A percentile compares a stretch with the other conserved stretches of the same genome.
These are phyloP conservation scores for Botryosphaeria dothidea DNA, from an alignment of 2,329 filamentous ascomycete species.

Conservation along the genomic window DNA sequence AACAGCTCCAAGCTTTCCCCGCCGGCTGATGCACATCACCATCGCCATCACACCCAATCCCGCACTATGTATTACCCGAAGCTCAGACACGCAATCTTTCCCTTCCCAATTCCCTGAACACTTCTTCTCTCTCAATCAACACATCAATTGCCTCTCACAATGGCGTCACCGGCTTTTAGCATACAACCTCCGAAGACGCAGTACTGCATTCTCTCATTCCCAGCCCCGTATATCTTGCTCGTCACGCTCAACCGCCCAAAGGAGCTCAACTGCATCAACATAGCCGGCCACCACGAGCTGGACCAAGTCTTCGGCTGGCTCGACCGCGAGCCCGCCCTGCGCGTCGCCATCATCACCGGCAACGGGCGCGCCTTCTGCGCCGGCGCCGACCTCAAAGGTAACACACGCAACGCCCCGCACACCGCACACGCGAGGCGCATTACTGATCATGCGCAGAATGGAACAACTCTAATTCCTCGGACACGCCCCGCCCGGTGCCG, in stretches of 20 bases:
- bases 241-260: constrained; percentile 23
- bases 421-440: too few relatives aligned
- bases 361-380: constrained; percentile 24
- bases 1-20: constrained; percentile 12
- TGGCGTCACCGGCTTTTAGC: not conserved
- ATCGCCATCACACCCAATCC: not conserved
- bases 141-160: not conserved
- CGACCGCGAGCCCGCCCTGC: constrained; percentile 21
- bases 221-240: constrained; percentile 16
- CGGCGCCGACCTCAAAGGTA: constrained; percentile 24
- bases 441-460: constrained; percentile 11
- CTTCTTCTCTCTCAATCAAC: not conserved
- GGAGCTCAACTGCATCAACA: constrained; percentile 25
- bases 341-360: constrained; percentile 25
- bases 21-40: constrained; percentile 4
- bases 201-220: constrained; percentile 18
- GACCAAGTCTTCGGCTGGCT: constrained; percentile 20
- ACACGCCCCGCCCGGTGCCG: not conserved
- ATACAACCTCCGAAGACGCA: constrained; percentile 15
- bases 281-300: constrained; percentile 20
- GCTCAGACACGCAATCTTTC: not conserved
- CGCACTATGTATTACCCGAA: not conserved
- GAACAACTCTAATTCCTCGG: not conserved
- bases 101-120: not conserved
- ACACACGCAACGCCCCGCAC: not conserved